phyloP scores from a whole-genome alignment of 805 yeast species.

The Yamadazyma phyllophila region DNA sequence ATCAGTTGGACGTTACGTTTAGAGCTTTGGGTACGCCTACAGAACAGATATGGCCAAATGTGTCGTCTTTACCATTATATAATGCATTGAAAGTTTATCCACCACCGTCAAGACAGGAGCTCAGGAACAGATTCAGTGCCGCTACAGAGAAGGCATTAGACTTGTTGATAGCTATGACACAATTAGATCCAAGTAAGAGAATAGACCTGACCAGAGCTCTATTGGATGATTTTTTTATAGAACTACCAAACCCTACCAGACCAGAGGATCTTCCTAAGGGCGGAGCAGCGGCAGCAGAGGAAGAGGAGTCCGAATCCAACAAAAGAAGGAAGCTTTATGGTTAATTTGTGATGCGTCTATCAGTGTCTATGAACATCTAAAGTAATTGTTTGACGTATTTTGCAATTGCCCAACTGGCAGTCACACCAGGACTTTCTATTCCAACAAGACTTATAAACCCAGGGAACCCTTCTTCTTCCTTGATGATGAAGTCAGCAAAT shows the following conservation, averaged over 20 bases:
- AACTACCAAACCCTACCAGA: slow-evolving; percentile 70
- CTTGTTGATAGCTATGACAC: slow-evolving; percentile 67
- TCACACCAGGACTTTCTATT: slow-evolving; percentile 89
- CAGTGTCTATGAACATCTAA: not conserved
- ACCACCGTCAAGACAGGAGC: slow-evolving; percentile 75
- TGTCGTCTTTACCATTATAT: slow-evolving; percentile 73
- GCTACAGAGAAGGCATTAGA: slow-evolving; percentile 85
- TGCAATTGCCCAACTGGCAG: slow-evolving; percentile 80
- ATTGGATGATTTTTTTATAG: slow-evolving; percentile 64
- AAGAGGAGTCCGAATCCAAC: slow-evolving; percentile 17
- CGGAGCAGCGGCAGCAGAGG: slow-evolving; percentile 4
- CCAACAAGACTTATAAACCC: slow-evolving; percentile 81
- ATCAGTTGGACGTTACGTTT: slow-evolving; percentile 91
- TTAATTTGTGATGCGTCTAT: not conserved
- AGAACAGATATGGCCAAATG: slow-evolving; percentile 88
- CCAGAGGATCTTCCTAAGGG: slow-evolving; percentile 61
- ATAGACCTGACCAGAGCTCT: slow-evolving; percentile 64
- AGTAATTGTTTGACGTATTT: slow-evolving; percentile 54
- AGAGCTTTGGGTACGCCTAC: slow-evolving; percentile 96
- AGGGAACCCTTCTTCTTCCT: slow-evolving; percentile 65
- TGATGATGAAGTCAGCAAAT: slow-evolving; percentile 73
- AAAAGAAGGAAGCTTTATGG: slow-evolving; percentile 21
- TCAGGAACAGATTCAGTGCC: slow-evolving; percentile 81
- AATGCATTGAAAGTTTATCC: slow-evolving; percentile 75
- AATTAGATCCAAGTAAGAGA: slow-evolving; percentile 75